These are phyloP conservation scores for Colletotrichum sp. DNA, from an alignment of 2,329 filamentous ascomycete species.

Conservation along the genomic window DNA sequence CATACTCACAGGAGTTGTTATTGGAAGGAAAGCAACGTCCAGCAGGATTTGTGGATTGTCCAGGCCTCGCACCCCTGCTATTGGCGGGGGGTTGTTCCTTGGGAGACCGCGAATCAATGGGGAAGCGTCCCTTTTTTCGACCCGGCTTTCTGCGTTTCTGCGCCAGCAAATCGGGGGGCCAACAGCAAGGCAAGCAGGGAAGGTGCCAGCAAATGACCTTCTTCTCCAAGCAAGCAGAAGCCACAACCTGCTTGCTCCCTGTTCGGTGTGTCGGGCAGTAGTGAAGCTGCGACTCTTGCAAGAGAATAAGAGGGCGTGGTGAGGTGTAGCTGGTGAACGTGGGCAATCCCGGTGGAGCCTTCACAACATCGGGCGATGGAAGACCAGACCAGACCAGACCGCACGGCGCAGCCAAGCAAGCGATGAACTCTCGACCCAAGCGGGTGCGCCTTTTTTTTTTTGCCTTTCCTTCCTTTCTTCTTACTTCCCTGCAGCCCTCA, in stretches of 20 bases:
- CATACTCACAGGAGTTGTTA: conserved; percentile 24
- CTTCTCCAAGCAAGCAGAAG: not conserved
- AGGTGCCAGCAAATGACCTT: conserved; percentile 7
- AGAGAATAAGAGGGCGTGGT: not conserved
- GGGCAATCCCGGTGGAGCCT: conserved; percentile 1
- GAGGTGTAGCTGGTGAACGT: not conserved
- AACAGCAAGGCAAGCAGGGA: conserved; percentile 14
- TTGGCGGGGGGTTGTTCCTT: conserved; percentile 22
- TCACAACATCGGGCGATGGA: conserved; percentile 2
- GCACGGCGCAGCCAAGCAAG: not conserved
- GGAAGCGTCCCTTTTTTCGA: conserved; percentile 8
- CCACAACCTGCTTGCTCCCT: conserved; percentile 2
- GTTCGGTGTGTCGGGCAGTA: not conserved
- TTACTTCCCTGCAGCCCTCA: not conserved
- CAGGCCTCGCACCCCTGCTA: conserved; percentile 17
- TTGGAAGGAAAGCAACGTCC: conserved; percentile 13
- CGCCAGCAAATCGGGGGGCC: not conserved
- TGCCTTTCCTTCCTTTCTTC: not conserved
- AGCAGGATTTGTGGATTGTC: conserved; percentile 22
- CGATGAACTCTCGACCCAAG: conserved; percentile 4
- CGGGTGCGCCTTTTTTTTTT: not conserved
- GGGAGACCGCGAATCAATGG: conserved; percentile 22
- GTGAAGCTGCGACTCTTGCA: not conserved
- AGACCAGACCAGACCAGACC: not conserved
- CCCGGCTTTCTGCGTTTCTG: conserved; percentile 12